phyloP scores from a whole-genome alignment of 2,329 filamentous ascomycete species.

The Raffaelea arxii region DNA sequence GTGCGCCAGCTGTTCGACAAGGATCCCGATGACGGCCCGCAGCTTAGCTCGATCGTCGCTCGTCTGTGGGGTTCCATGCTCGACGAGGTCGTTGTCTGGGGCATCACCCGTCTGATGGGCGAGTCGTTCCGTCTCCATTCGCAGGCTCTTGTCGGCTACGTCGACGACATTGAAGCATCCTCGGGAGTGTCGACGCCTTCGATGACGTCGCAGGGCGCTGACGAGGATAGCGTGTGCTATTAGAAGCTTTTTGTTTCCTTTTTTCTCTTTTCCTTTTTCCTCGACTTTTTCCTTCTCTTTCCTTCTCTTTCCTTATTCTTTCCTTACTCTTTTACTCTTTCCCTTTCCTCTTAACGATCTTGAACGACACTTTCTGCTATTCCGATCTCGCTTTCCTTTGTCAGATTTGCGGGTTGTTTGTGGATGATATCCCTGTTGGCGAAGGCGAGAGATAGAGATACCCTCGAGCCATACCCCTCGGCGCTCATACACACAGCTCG shows the following conservation, averaged over 20 bases:
- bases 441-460: too few relatives aligned
- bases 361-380: slow-evolving; percentile 12
- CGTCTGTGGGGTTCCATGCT: slow-evolving; percentile 96
- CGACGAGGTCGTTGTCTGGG: slow-evolving; percentile 98
- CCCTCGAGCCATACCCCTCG: too few relatives aligned
- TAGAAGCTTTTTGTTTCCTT: too few relatives aligned
- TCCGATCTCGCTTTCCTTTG: slow-evolving; percentile 18
- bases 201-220: slow-evolving; percentile 61
- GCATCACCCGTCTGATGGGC: slow-evolving; percentile 91
- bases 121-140: slow-evolving; percentile 96
- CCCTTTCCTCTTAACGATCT: slow-evolving; percentile 42
- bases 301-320: slow-evolving; percentile 37
- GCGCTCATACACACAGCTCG: slow-evolving; percentile 14
- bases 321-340: too few relatives aligned
- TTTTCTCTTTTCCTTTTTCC: slow-evolving; percentile 35
- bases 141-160: slow-evolving; percentile 88
- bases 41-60: slow-evolving; percentile 90
- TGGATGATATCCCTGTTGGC: too few relatives aligned
- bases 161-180: slow-evolving; percentile 68
- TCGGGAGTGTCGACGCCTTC: slow-evolving; percentile 61
- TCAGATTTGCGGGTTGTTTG: too few relatives aligned
- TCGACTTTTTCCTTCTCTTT: slow-evolving; percentile 38
- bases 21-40: slow-evolving; percentile 75
- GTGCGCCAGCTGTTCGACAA: slow-evolving; percentile 84
- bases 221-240: slow-evolving; percentile 60